Percentiles rank a stretch among this genome's conserved stretches.
These are phyloP conservation scores for Kalanchoe fedtschenkoi DNA, from an alignment of 164 flowering plant species.

Conservation along the genomic window DNA sequence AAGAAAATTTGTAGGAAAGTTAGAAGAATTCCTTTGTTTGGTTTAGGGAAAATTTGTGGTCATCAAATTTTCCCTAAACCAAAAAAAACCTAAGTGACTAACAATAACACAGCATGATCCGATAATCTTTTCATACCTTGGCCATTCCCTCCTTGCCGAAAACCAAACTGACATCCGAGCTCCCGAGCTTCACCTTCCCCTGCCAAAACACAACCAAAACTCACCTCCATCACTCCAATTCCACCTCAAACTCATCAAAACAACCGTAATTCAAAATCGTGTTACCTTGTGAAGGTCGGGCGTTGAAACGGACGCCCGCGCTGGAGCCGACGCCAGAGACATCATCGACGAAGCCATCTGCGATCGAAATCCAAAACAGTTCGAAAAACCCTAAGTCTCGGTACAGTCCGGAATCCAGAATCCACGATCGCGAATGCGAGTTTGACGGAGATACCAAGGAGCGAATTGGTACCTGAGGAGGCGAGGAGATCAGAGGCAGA, in stretches of 20 bases:
- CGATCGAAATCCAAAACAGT: background rate
- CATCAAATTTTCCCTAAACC: no score
- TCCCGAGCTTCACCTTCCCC: conserved; percentile 1
- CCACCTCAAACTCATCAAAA: background rate
- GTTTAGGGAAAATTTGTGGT: no score
- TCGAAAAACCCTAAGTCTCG: background rate
- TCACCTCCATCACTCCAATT: background rate
- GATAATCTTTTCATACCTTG: background rate
- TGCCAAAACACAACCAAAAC: background rate
- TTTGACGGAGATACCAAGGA: background rate
- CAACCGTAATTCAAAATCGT: background rate
- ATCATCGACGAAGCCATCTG: conserved; percentile 1
- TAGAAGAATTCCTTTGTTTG: no score
- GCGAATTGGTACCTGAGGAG: background rate
- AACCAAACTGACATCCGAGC: background rate
- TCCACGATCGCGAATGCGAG: background rate
- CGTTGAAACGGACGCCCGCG: background rate
- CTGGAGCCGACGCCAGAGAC: background rate
- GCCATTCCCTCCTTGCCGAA: background rate
- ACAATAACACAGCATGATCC: background rate
- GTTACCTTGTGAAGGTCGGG: background rate
- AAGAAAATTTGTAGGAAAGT: no score
- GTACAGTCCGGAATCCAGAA: background rate
- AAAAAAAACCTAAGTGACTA: no score
- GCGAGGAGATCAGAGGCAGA: background rate